A percentile compares a stretch with the other conserved stretches of the same genome.
These are phyloP conservation scores for Suillus weaverae DNA, from an alignment of 768 basidiomycete species.

Conservation along the genomic window DNA sequence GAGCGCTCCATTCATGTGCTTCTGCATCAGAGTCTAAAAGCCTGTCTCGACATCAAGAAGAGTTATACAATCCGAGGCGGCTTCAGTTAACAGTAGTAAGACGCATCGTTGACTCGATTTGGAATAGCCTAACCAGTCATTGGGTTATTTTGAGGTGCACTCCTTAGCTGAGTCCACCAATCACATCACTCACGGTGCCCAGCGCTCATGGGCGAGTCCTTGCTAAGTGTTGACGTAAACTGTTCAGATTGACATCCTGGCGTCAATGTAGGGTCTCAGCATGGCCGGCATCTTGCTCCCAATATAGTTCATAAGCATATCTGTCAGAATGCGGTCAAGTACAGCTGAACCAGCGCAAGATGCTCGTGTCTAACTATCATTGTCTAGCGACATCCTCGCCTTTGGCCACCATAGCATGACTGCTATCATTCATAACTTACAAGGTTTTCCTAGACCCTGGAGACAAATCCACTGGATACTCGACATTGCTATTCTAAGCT, in stretches of 20 bases:
- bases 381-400: background rate
- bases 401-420: background rate
- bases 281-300: background rate
- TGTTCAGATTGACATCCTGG: background rate
- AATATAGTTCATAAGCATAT: background rate
- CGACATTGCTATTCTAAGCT: background rate
- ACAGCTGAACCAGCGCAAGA: background rate
- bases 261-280: background rate
- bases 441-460: background rate
- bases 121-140: background rate
- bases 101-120: background rate
- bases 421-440: background rate
- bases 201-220: background rate
- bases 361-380: background rate
- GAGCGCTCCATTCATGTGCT: background rate
- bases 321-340: background rate
- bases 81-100: background rate
- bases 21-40: background rate
- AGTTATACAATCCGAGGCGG: background rate
- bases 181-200: background rate
- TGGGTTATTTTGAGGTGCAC: background rate
- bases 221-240: background rate
- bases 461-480: background rate
- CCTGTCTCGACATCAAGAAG: conserved; percentile 1
- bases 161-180: background rate